Evolutionary conservation across 2,329 filamentous ascomycete species (phyloP), one percentile per base, ranked within the genome.

Genomic region (Epichloe gansuensis): DNA sequence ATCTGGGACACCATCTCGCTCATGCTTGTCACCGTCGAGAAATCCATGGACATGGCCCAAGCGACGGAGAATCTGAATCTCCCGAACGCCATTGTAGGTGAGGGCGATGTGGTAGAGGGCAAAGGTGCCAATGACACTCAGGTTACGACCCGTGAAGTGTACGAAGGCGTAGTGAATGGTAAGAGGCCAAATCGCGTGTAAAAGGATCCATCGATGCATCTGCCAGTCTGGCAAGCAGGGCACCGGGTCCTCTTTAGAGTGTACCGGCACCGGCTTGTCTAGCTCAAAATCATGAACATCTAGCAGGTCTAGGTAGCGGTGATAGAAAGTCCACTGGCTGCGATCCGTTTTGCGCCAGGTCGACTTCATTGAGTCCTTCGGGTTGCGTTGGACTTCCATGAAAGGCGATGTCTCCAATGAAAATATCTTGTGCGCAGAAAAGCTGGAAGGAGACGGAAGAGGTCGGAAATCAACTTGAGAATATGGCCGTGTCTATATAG

Each of bases 1-100:
- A 48, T 70, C 66, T 0, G 67, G 67, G 0, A 70, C 62, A 21
- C 61, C 60, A 50, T 70, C 66, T 35, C 67, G 62, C 6, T 58
- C 59, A 52, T 69, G 66, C 56, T 64, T 25, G 37, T 61, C 58
- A n/a, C 60, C 60, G 41, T 61, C 60, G 3, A 61, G 53, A 46
- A 59, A 60, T 5, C 67, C 67, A 41, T 59, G 58, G n/a, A 53
- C 52, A 38, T 68, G 63, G 23, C 66, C 66, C 7, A 67, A 53
- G 6, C 56, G 52, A 5, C 66, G 61, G 21, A 69, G 58, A 12
- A 62, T 54, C 35, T 62, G 60, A 2, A 69, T 50, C 43, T 68
- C 59, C 34, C 62, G 63, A 39, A 68, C 62, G 11, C 59, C 60
- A 50, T 61, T 66, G 39, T 58, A 37, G 45, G 66, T 66, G 53